phyloP scores from a whole-genome alignment of 2,329 filamentous ascomycete genomes.

The Penicillium sp. region DNA sequence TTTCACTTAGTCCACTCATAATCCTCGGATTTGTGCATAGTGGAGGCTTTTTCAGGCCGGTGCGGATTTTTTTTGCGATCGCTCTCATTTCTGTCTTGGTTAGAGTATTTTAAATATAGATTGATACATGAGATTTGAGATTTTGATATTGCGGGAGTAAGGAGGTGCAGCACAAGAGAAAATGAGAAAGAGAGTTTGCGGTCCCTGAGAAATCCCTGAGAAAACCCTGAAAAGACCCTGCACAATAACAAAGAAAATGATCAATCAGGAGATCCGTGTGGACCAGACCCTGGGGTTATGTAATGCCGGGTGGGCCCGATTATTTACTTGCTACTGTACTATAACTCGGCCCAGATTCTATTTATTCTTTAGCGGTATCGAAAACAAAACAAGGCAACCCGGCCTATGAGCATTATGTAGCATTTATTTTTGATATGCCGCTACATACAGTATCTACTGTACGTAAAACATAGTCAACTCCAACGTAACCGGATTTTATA shows the following conservation, averaged over 20 bases:
- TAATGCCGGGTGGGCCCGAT: not conserved
- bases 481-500: not conserved
- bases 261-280: not conserved
- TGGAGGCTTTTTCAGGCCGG: not conserved
- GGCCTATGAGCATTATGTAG: not conserved
- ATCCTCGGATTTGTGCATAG: not conserved
- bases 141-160: not conserved
- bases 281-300: not conserved
- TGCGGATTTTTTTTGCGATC: not conserved
- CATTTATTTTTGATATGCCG: not conserved
- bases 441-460: not conserved
- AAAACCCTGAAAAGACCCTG: not conserved
- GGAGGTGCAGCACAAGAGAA: not conserved
- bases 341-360: not conserved
- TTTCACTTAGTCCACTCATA: constrained; percentile 11
- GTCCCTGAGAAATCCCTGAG: not conserved
- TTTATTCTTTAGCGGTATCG: too few species aligned
- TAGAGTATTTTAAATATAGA: not conserved
- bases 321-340: not conserved
- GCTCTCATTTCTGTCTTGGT: not conserved
- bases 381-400: not conserved
- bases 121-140: not conserved
- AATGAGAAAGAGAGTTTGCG: not conserved
- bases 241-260: not conserved
- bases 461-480: too few species aligned